Base-by-base conservation (phyloP, 345 rosid species). In the Litchi chinensis region DNA sequence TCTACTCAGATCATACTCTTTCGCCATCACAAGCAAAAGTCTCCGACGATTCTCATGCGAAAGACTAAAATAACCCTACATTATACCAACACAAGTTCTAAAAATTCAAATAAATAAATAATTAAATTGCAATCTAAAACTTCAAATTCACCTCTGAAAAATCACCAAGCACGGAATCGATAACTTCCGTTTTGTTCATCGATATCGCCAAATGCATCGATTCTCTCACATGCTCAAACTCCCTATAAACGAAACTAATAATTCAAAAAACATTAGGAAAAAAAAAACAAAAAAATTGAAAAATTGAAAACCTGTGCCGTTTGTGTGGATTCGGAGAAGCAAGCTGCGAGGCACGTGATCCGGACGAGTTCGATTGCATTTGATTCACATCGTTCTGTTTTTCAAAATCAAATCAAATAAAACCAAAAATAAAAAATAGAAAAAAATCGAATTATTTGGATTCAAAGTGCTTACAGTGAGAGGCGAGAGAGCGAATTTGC, bases 131-230 rank as follows among this genome's bases (percentile, higher is more conserved):
- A 57, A 46, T 13, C 60, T 67, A n/a, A 39, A 57, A 52, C 73
- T 24, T 62, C 12, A 16, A 16, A 6, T 71, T 76, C 59, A 95
- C 98, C 98, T 91, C 89, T 10, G 93, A 87, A 86, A 96, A 96
- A 79, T 88, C 91, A 77, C 79, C 73, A 79, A 96, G 98, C 65
- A 90, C 92, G 24, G 76, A 78, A 83, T 96, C 99, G 6, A 87
- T 79, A 63, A 88, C 87, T 83, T 91, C 92, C 0, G 89, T 86
- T 85, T 96, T 96, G 83, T 87, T 89, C 85, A 87, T 81, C 1
- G 94, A 91, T 76, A 94, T 90, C 19, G 97, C 97, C 10, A 88
- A 85, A 85, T 90, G 91, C 98, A 93, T 89, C 1, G 93, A 89
- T 59, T 89, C 92, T 65, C 90, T 88, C 22, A 96, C 97, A 70